These are phyloP conservation scores for Suhomyces prunicola DNA, from an alignment of 805 yeast genomes.

Conservation along the genomic window DNA sequence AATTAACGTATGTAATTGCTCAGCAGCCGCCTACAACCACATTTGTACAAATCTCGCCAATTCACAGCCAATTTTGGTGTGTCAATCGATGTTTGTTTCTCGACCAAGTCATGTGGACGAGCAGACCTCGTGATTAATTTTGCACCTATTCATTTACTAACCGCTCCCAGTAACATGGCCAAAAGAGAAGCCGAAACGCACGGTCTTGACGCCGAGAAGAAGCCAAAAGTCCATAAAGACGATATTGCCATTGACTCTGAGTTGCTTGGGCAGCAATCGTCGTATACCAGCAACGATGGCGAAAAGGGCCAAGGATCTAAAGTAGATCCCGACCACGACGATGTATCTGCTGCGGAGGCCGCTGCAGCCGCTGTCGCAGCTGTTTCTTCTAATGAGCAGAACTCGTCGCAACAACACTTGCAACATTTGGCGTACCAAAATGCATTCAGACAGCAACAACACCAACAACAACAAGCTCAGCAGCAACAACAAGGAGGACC, in stretches of 20 bases:
- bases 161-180: slow-evolving; percentile 9
- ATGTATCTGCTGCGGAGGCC: slow-evolving; percentile 25
- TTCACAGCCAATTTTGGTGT: background rate
- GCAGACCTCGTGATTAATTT: slow-evolving; percentile 1
- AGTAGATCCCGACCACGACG: slow-evolving; percentile 17
- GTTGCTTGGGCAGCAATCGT: slow-evolving; percentile 40
- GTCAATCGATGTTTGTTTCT: background rate
- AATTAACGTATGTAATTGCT: background rate
- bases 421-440: slow-evolving; percentile 18
- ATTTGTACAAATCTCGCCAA: background rate
- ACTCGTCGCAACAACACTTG: slow-evolving; percentile 9
- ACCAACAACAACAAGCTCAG: slow-evolving; percentile 23
- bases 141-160: slow-evolving; percentile 6
- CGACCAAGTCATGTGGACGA: background rate
- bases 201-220: slow-evolving; percentile 8
- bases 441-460: slow-evolving; percentile 15
- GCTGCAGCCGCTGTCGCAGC: slow-evolving; percentile 28
- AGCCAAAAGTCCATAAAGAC: slow-evolving; percentile 13
- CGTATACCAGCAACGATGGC: slow-evolving; percentile 16
- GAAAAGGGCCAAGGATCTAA: slow-evolving; percentile 6
- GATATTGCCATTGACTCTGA: slow-evolving; percentile 40
- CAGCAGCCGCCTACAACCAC: background rate
- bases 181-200: slow-evolving; percentile 14
- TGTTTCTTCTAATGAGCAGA: slow-evolving; percentile 9
- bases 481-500: slow-evolving; percentile 18